A percentile compares a stretch with the other conserved stretches of the same genome.
phyloP scores from a whole-genome alignment of 1,284 basidiomycete genomes.

The Ustilago hordei region DNA sequence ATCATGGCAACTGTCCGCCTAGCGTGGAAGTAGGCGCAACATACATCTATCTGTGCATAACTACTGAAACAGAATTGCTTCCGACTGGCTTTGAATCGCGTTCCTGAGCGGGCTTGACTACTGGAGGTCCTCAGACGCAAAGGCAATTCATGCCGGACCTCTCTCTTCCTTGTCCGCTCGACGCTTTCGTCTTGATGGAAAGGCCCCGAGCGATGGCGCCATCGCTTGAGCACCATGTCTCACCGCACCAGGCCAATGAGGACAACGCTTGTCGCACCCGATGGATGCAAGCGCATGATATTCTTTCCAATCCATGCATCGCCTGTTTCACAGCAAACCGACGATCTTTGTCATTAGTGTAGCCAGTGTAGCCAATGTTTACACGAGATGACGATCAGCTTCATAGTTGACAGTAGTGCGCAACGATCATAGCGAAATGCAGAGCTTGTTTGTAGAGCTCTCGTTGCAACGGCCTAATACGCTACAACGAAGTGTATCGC shows the following conservation, averaged over 20 bases:
- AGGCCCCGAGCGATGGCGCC: conserved; percentile 5
- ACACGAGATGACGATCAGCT: too few species aligned
- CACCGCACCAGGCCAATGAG: not conserved
- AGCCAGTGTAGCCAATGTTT: too few species aligned
- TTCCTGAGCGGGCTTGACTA: not conserved
- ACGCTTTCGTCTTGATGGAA: not conserved
- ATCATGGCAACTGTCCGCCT: not conserved
- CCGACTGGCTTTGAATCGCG: not conserved
- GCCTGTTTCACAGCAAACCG: not conserved
- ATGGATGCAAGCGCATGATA: not conserved
- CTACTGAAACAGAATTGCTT: not conserved
- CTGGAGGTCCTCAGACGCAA: not conserved
- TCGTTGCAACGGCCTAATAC: too few species aligned
- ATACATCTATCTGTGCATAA: not conserved
- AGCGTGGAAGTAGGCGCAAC: conserved; percentile 5
- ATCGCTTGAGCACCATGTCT: not conserved
- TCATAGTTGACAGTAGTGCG: not conserved
- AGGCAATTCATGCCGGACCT: not conserved
- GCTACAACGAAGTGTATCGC: not conserved
- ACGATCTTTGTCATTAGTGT: too few species aligned
- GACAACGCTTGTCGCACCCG: not conserved
- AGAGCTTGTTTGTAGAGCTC: not conserved
- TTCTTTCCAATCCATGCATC: not conserved
- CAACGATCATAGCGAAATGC: not conserved
- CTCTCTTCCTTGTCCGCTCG: not conserved